Percentiles rank a stretch among this genome's conserved stretches.
Evolutionary conservation across 2,329 filamentous ascomycete genomes (phyloP).

Genomic region (Colletotrichum magnum): DNA sequence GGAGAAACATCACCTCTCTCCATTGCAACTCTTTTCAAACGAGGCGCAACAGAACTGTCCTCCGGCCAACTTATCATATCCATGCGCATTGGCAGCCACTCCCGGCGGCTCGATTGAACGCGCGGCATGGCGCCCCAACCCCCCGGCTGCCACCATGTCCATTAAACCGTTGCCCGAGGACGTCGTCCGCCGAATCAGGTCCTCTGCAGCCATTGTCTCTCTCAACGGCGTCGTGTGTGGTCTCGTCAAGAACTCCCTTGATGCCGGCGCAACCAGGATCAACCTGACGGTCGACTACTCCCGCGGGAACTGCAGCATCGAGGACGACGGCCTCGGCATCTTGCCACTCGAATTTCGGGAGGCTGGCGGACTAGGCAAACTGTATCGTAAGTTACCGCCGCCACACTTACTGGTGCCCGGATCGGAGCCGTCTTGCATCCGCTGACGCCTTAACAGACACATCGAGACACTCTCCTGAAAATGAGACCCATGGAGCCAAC

Average conservation of each 20-base stretch:
- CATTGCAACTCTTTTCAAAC: neutral
- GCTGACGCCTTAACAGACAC: conserved; percentile 71
- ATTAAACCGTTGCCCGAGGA: conserved; percentile 80
- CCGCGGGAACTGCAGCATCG: conserved; percentile 82
- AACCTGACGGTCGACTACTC: conserved; percentile 80
- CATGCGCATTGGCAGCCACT: neutral
- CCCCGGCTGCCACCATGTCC: conserved; percentile 61
- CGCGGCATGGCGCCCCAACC: conserved; percentile 19
- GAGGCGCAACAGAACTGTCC: neutral
- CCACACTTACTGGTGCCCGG: neutral
- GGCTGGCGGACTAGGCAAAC: conserved; percentile 78
- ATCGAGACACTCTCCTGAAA: conserved; percentile 73
- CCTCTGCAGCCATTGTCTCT: conserved; percentile 83
- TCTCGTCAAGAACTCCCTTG: conserved; percentile 86
- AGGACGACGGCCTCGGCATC: conserved; percentile 90
- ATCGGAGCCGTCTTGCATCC: neutral
- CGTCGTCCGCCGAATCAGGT: conserved; percentile 85
- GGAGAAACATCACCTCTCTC: too few species aligned
- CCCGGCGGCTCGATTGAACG: conserved; percentile 9
- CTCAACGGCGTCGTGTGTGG: conserved; percentile 80
- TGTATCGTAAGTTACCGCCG: conserved; percentile 72
- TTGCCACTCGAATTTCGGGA: conserved; percentile 78
- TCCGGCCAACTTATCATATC: neutral
- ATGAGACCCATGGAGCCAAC: conserved; percentile 72
- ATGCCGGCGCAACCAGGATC: conserved; percentile 80